Base-by-base conservation (phyloP, 805 yeast genomes). In the Yueomyces sp. region DNA sequence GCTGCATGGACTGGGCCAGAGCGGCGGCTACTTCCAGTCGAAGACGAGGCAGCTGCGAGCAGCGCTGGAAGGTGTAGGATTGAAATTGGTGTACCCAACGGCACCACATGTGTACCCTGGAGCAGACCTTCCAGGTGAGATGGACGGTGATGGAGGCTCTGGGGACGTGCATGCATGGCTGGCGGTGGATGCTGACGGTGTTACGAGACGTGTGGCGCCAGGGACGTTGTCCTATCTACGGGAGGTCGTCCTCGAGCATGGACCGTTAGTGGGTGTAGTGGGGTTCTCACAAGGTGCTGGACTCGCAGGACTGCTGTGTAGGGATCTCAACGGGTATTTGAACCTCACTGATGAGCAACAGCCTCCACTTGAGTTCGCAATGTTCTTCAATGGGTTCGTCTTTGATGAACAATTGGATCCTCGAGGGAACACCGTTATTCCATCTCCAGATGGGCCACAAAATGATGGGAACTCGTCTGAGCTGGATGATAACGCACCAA, bases 201-300 rank as follows among this genome's bases (percentile, higher is more conserved):
- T 57, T 2, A 57, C 60, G 5, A 64, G 61, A 38, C 47, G 45
- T 2, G 45, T 63, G 4, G 59, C 62, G 1, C 55, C 53, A 12
- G 71, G 51, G 1, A 57, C 79, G 2, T 55, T 80, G 2, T 63
- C 54, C 7, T 57, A 62, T 45, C 63, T 69, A 42, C 66, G 59
- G 32, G 59, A 69, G 31, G 76, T 73, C 43, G 63, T 81, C 4
- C 57, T 71, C 3, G 69, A 72, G 38, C 73, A 79, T 36, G 83
- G 81, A 1, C 95, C 95, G 0, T 79, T 85, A 49, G 82, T 77
- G 5, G 98, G 96, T 1, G 58, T 88, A 3, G 59, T 92, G 34
- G 96, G 96, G 0, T 92, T 92, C 56, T 81, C 94, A 30, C 97
- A 92, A 63, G 98, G 98, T 42, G 94, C 95, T 1, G 94, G 90